A percentile compares a stretch with the other conserved stretches of the same genome.
Evolutionary conservation across 2,329 filamentous ascomycete genomes (phyloP).

Genomic region (Teratosphaeriaceae sp.): DNA sequence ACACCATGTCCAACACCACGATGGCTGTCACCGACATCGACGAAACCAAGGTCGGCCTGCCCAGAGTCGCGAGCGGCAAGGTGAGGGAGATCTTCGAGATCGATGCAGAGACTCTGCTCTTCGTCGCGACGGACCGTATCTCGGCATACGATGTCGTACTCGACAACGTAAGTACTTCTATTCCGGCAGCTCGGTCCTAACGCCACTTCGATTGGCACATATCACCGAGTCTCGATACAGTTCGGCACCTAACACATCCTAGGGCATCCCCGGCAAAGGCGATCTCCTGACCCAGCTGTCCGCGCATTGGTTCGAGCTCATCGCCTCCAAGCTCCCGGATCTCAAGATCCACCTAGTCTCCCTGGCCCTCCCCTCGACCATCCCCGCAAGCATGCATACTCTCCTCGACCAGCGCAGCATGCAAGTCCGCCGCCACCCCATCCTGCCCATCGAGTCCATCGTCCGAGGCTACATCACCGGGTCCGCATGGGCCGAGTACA

Average conservation of each 20-base stretch:
- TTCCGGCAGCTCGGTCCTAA: no score
- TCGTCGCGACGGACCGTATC: constrained; percentile 83
- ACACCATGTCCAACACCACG: background rate
- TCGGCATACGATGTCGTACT: constrained; percentile 93
- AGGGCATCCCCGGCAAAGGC: constrained; percentile 60
- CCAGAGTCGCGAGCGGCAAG: constrained; percentile 57
- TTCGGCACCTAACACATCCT: constrained; percentile 30
- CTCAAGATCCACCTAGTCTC: constrained; percentile 59
- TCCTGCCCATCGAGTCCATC: constrained; percentile 75
- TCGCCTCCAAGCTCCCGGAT: constrained; percentile 49
- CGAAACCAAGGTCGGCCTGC: constrained; percentile 27
- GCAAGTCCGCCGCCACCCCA: constrained; percentile 65
- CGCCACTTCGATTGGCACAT: no score
- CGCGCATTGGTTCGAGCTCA: constrained; percentile 60
- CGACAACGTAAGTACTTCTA: constrained; percentile 52
- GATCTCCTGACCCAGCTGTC: constrained; percentile 61
- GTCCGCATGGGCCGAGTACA: constrained; percentile 75
- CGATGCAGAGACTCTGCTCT: constrained; percentile 64
- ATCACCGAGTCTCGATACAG: no score
- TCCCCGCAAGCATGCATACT: constrained; percentile 30
- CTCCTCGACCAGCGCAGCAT: constrained; percentile 60
- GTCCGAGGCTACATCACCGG: constrained; percentile 89
- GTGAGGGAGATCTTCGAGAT: constrained; percentile 76
- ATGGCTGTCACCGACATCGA: constrained; percentile 18
- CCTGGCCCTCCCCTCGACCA: constrained; percentile 47